Conservation (phyloP, 73 alveolate species). For the Paramecium octaurelia region DNA sequence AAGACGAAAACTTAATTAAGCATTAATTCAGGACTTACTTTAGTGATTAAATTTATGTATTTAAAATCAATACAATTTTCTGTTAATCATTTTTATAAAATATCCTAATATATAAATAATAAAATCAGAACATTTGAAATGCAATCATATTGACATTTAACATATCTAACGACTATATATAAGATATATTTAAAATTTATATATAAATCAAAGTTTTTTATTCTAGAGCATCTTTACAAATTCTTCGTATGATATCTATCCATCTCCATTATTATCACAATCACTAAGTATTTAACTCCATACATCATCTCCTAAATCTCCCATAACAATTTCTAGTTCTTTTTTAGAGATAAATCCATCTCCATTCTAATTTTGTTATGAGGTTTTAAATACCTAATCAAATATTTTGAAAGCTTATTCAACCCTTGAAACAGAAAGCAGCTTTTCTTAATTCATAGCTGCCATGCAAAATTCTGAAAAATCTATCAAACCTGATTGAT, state of each 20-base stretch:
- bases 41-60: background rate
- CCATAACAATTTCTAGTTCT: slow-evolving; percentile 59
- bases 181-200: background rate
- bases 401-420: slow-evolving; percentile 61
- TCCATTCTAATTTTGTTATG: slow-evolving; percentile 53
- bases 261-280: slow-evolving; percentile 69
- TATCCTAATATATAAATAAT: too few relatives aligned
- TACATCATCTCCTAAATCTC: slow-evolving; percentile 57
- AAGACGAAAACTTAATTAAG: background rate
- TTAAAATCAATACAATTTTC: background rate
- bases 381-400: slow-evolving; percentile 1
- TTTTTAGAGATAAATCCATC: slow-evolving; percentile 59
- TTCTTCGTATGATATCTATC: slow-evolving; percentile 66
- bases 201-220: slow-evolving; percentile 32
- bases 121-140: background rate
- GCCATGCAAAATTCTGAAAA: slow-evolving; percentile 62
- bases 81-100: background rate
- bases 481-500: slow-evolving; percentile 22
- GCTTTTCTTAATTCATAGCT: slow-evolving; percentile 58
- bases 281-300: slow-evolving; percentile 46
- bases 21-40: background rate
- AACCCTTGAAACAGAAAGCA: slow-evolving; percentile 42
- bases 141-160: too few relatives aligned
- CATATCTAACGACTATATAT: too few relatives aligned
- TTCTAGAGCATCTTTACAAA: slow-evolving; percentile 42